Conservation (phyloP, 331 rosid genomes). For the Telfairia occidentalis region DNA sequence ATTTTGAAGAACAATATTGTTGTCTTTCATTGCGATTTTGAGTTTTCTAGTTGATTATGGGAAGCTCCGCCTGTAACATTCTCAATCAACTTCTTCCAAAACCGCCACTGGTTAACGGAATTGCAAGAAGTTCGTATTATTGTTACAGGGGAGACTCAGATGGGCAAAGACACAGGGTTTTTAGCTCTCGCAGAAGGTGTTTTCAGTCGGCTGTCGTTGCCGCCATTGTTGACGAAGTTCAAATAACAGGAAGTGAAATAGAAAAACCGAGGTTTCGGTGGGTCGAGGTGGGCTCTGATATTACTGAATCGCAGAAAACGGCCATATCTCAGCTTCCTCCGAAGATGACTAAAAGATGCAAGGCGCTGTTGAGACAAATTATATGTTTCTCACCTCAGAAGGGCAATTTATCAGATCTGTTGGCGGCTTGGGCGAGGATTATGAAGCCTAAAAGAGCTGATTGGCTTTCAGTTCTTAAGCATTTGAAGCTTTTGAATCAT, state of each 20-base stretch:
- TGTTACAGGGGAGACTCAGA: not conserved
- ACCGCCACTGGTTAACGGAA: not conserved
- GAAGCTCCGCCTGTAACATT: not conserved
- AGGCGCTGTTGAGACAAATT: slow-evolving; percentile 70
- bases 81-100: not conserved
- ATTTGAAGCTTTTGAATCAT: slow-evolving; percentile 41
- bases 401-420: slow-evolving; percentile 37
- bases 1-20: not conserved
- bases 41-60: not conserved
- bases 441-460: slow-evolving; percentile 83
- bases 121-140: not conserved
- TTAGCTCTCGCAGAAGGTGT: slow-evolving; percentile 15
- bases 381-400: slow-evolving; percentile 54
- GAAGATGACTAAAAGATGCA: slow-evolving; percentile 54
- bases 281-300: slow-evolving; percentile 32
- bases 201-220: slow-evolving; percentile 20
- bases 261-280: slow-evolving; percentile 41
- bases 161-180: slow-evolving; percentile 9
- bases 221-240: slow-evolving; percentile 21
- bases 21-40: not conserved
- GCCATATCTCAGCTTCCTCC: slow-evolving; percentile 54
- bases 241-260: slow-evolving; percentile 17
- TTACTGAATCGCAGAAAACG: slow-evolving; percentile 42
- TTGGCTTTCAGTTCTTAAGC: slow-evolving; percentile 75
- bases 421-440: slow-evolving; percentile 56